These are phyloP conservation scores for Brassica juncea DNA, from an alignment of 345 rosid genomes.

Conservation along the genomic window DNA sequence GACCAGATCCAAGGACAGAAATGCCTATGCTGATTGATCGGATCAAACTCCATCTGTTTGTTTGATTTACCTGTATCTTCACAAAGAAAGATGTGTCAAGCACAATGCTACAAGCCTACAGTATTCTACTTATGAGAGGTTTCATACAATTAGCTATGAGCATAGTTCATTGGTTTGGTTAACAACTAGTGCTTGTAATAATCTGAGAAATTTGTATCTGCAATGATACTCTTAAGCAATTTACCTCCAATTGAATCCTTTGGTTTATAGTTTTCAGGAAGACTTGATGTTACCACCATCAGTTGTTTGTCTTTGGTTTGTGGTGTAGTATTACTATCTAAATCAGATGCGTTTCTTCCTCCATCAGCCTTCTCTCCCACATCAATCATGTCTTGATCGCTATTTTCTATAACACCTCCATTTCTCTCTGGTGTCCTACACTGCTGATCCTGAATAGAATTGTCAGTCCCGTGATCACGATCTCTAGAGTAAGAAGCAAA, in stretches of 20 bases:
- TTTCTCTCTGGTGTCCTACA: slow-evolving; percentile 18
- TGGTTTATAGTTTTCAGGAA: slow-evolving; percentile 39
- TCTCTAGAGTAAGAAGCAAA: slow-evolving; percentile 66
- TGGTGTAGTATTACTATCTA: slow-evolving; percentile 37
- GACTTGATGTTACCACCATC: slow-evolving; percentile 38
- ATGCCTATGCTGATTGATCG: slow-evolving; percentile 84
- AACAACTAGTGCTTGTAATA: background rate
- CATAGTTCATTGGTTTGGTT: background rate
- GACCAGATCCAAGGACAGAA: slow-evolving; percentile 95
- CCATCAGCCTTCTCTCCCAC: slow-evolving; percentile 21
- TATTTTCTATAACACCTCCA: slow-evolving; percentile 13
- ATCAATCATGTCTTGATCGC: slow-evolving; percentile 22
- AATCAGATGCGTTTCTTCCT: slow-evolving; percentile 12
- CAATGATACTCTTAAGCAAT: slow-evolving; percentile 4
- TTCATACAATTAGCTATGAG: background rate
- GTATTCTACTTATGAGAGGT: background rate
- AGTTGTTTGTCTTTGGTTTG: slow-evolving; percentile 33
- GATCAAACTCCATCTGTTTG: slow-evolving; percentile 75
- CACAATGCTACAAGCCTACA: background rate
- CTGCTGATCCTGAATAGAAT: slow-evolving; percentile 28
- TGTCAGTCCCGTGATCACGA: slow-evolving; percentile 19
- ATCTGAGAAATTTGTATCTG: slow-evolving; percentile 3
- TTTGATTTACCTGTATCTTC: slow-evolving; percentile 48
- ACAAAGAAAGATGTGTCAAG: slow-evolving; percentile 2
- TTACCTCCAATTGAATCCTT: slow-evolving; percentile 46